Conservation (phyloP, 2,329 filamentous ascomycete species). For the Phialophora chinensis region DNA sequence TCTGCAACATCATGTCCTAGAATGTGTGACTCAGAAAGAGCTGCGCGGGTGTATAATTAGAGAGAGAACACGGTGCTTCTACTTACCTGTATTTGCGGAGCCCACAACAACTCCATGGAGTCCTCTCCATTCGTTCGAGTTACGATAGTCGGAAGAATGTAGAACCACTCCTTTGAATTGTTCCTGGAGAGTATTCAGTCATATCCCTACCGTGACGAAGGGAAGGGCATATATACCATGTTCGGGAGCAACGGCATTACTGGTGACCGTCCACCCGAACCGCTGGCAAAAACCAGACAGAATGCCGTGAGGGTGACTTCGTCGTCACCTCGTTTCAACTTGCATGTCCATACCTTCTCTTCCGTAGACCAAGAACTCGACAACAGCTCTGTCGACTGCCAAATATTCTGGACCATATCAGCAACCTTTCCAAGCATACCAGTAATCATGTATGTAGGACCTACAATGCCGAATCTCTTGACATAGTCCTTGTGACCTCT, state of each 20-base stretch:
- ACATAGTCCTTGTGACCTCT: too few relatives aligned
- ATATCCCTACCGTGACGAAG: neutral
- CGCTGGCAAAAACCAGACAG: neutral
- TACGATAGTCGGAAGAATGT: neutral
- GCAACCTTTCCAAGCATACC: too few relatives aligned
- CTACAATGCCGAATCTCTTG: too few relatives aligned
- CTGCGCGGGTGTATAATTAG: neutral
- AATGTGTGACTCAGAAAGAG: slow-evolving; percentile 29
- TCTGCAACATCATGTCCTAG: slow-evolving; percentile 55
- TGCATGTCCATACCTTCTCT: too few relatives aligned
- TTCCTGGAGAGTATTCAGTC: neutral
- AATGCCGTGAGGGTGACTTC: neutral
- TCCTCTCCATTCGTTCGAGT: neutral
- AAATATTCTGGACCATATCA: too few relatives aligned
- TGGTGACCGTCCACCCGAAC: neutral
- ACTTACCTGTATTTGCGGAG: neutral
- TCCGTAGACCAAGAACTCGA: too few relatives aligned
- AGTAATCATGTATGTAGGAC: too few relatives aligned
- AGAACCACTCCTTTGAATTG: neutral
- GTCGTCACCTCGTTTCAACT: too few relatives aligned
- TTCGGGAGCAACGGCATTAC: neutral
- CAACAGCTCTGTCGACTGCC: too few relatives aligned
- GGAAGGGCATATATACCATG: neutral
- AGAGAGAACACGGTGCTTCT: neutral
- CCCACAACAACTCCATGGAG: neutral